A percentile compares a stretch with the other conserved stretches of the same genome.
phyloP scores from a whole-genome alignment of 805 yeast species.

The Lipomyces sp. region DNA sequence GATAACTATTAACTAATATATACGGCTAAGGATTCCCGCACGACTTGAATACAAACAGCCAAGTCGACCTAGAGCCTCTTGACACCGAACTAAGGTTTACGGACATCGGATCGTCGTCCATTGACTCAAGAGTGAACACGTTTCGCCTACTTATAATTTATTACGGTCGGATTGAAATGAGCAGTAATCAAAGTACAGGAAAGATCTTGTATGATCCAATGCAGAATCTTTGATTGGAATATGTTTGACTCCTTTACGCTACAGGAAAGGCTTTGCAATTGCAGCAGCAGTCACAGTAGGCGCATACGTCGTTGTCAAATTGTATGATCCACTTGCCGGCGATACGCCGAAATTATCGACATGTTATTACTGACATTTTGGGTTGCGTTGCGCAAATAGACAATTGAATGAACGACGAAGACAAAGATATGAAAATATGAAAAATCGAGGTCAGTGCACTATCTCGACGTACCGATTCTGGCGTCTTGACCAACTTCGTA shows the following conservation, averaged over 20 bases:
- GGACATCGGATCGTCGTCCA: too few species aligned
- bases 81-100: too few species aligned
- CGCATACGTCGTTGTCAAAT: conserved; percentile 21
- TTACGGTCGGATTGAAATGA: background rate
- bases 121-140: too few species aligned
- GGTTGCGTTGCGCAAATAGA: conserved; percentile 1
- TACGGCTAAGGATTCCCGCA: too few species aligned
- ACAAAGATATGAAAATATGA: conserved; percentile 16
- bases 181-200: conserved; percentile 1
- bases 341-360: background rate
- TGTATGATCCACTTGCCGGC: conserved; percentile 11
- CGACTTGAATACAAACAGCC: background rate
- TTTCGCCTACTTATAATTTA: too few species aligned
- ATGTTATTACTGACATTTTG: background rate
- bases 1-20: too few species aligned
- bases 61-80: background rate
- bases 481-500: background rate
- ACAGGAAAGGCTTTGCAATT: conserved; percentile 5
- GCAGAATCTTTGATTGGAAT: background rate
- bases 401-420: conserved; percentile 24
- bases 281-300: conserved; percentile 20
- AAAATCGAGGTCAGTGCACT: background rate
- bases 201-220: conserved; percentile 1
- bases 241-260: background rate
- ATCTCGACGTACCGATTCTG: too few species aligned